Base-by-base conservation (phyloP, 305 asterid species). In the Coffea humblotiana region DNA sequence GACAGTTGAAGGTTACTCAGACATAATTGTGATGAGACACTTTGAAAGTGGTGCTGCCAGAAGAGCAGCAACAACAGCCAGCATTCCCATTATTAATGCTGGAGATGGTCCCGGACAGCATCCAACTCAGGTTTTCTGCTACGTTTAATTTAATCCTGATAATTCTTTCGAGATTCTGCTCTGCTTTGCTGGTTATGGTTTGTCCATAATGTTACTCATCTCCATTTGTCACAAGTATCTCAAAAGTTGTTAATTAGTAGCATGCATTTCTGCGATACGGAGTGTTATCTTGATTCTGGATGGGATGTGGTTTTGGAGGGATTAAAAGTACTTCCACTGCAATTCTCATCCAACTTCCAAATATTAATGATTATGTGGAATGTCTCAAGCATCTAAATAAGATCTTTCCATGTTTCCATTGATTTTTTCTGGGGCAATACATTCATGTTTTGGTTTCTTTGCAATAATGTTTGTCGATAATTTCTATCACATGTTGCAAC, bases 21-120 rank as follows among this genome's bases (percentile, higher is more conserved):
- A 93, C 79, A 91, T 92, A 74, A 92, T 91, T 83, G 99, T 93
- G 81, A 92, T 95, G 92, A 93, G 99, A 77, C 99, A 95, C 88
- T 95, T 93, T 65, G 99, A 95, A 89, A 93, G 97, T 86, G 99
- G 99, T 72, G 95, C 98, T 72, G 99, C 99, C 78, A 90, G 81
- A 86, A 87, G 94, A 84, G 98, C 99, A 13, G 97, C 97, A 6
- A 81, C 69, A 40, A 93, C 93, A 13, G 97, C 97, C 68, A 82
- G 78, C 83, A 95, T 93, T 84, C 99, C 99, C 0, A 83, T 95
- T 83, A 91, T 95, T 78, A 95, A 95, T 88, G 99, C 98, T n/a
- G 99, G 98, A 82, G 99, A 95, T 87, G 98, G 99, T 75, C 98
- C 97, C 21, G 99, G 99, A n/a, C 98, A 95, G 82, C 99, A 95